Base-by-base conservation (phyloP, 345 rosid genomes). In the Corchorus capsularis region DNA sequence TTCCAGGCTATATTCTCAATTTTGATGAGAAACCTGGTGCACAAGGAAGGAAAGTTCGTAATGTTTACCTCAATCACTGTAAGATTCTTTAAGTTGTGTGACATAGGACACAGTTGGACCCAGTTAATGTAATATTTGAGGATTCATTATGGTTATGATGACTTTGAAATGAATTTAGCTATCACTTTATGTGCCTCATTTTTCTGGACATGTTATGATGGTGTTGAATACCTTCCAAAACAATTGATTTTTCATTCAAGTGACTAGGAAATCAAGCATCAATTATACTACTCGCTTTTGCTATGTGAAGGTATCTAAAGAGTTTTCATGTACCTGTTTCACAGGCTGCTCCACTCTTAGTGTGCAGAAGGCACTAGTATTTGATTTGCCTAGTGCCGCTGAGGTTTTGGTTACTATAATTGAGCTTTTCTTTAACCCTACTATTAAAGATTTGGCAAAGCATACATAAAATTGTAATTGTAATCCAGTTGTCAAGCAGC, bases 151-250 rank as follows among this genome's bases (percentile, higher is more conserved):
- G 8, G 22, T 61, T 22, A 9, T 73, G 41, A 7, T 43, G 27
- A 57, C 64, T 56, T 56, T 45, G 34, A 50, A 53, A 67, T 72
- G 55, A 4, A 43, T 69, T 71, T 34, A 60, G 64, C 19, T 27
- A 13, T 27, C 43, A 39, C 43, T 39, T 39, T 39, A 39, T 39
- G 6, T 39, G 43, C 43, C 43, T 39, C 43, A 6, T 39, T 39
- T 39, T 6, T 6, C 4, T 6, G 6, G 6, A 39, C 43, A 39
- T 39, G 43, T 39, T 39, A 39, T 39, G 43, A 6, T 6, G 43
- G 43, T 3, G 43, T 39, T 39, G 43, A 39, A 39, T 39, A 6
- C 6, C 6, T 39, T 39, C 5, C 43, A 3, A 4, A 39, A 39
- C 43, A 39, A 39, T 39, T 39, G 43, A 39, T 39, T 7, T 16